Evolutionary conservation across 2,329 filamentous ascomycete genomes (phyloP), one percentile per base, ranked within the genome.

Genomic region (Periconia digitata): DNA sequence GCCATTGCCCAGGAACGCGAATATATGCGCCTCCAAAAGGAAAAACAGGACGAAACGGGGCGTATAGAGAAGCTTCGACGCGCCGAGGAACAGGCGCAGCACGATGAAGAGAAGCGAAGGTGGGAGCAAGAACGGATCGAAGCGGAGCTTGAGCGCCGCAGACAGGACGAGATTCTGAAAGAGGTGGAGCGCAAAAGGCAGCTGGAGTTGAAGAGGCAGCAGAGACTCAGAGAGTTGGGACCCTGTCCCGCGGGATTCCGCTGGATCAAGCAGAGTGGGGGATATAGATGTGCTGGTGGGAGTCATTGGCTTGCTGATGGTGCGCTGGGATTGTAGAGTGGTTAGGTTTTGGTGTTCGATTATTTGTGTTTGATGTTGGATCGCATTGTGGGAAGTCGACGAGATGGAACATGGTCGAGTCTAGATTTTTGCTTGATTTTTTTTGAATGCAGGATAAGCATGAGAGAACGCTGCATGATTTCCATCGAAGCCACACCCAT

Each of bases 201-300:
- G 40, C 4, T 8, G n/a, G 40, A 29, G 23, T 6, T 38, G 48
- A 60, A 71, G 50, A 65, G 57, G 10, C 76, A 80, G 67, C 54
- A 60, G 34, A 84, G 79, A 56, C 61, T 90, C 54, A 67, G 61
- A 54, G 23, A 55, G 1, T 74, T 82, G 72, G 86, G 86, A 0
- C 42, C 66, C 0, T 91, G 86, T 63, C 72, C 75, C 0, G 32
- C 46, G 16, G 86, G 85, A 0, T 90, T 40, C 59, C 45, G 48
- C 0, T 90, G 86, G 86, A 82, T 86, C 21, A 82, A 80, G 56
- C 78, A 85, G 58, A 35, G 2, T 1, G 61, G 58, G 1, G 86
- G 86, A 0, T 90, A 83, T 65, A 66, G 84, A 5, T 89, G 86
- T 69, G 76, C 76, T 0, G 86, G 79, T 0, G 85, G 85, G 0